Percentiles rank a stretch among this genome's conserved stretches.
Conservation (phyloP, 768 basidiomycete genomes). For the Tulasnella sp. region DNA sequence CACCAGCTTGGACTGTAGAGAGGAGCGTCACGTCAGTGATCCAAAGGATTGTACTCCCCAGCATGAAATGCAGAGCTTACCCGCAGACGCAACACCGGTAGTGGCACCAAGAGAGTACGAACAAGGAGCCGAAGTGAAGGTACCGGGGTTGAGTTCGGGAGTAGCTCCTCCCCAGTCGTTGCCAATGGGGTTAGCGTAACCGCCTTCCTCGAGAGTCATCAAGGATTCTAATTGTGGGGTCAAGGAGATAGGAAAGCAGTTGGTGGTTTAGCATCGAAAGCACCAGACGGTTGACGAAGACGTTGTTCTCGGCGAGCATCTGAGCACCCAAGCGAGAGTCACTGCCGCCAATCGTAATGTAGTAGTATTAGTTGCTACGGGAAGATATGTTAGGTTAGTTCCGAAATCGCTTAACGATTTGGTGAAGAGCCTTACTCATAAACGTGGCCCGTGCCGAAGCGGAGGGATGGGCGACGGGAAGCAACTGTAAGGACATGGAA, state of each 20-base stretch:
- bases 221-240: not conserved
- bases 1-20: not conserved
- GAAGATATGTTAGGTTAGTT: not conserved
- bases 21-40: not conserved
- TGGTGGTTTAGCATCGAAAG: not conserved
- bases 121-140: slow-evolving; percentile 8
- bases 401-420: not conserved
- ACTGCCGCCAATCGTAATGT: not conserved
- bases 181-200: not conserved
- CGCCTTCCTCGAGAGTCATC: not conserved
- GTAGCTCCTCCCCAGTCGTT: slow-evolving; percentile 11
- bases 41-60: no score
- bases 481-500: slow-evolving; percentile 29
- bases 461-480: slow-evolving; percentile 40
- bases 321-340: slow-evolving; percentile 16
- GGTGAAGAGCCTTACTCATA: slow-evolving; percentile 4
- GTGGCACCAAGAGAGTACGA: slow-evolving; percentile 7
- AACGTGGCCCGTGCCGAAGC: slow-evolving; percentile 19
- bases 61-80: not conserved
- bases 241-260: not conserved
- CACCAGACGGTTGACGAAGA: not conserved
- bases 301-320: not conserved
- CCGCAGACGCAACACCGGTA: not conserved
- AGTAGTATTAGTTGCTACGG: slow-evolving; percentile 5
- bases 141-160: slow-evolving; percentile 14